A percentile compares a stretch with the other conserved stretches of the same genome.
Conservation (phyloP, 768 basidiomycete species). For the Panaeolus papilionaceus region DNA sequence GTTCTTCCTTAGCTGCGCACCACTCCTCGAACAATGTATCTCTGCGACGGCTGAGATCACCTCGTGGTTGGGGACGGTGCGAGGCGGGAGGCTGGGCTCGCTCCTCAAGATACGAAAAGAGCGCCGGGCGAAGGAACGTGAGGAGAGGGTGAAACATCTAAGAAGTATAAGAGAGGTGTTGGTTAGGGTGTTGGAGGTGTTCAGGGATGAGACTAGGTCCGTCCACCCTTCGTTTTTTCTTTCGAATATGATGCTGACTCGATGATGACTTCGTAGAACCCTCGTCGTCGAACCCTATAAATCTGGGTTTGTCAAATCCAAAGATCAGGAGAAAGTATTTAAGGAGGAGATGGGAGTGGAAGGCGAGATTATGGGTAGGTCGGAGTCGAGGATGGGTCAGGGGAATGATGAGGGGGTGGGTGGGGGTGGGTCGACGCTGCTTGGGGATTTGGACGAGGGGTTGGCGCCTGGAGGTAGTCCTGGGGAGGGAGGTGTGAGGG, state of each 20-base stretch:
- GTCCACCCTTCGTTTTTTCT: slow-evolving; percentile 16
- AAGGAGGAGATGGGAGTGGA: background rate
- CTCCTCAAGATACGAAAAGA: slow-evolving; percentile 39
- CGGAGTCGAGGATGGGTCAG: background rate
- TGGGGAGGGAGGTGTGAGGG: no score
- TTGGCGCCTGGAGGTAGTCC: no score
- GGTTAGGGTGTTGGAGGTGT: slow-evolving; percentile 44
- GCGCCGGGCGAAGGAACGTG: slow-evolving; percentile 35
- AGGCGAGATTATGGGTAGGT: background rate
- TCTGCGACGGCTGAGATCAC: slow-evolving; percentile 46
- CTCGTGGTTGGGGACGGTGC: slow-evolving; percentile 56
- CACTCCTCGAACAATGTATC: slow-evolving; percentile 52
- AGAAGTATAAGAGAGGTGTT: slow-evolving; percentile 45
- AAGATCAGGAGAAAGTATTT: background rate
- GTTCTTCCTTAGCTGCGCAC: no score
- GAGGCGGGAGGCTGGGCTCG: slow-evolving; percentile 42
- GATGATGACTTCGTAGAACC: slow-evolving; percentile 35
- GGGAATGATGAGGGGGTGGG: background rate
- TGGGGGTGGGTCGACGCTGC: background rate
- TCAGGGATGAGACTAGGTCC: slow-evolving; percentile 59
- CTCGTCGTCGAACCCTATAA: slow-evolving; percentile 68
- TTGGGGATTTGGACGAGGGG: background rate
- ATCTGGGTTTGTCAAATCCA: slow-evolving; percentile 40
- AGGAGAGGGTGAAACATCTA: slow-evolving; percentile 41
- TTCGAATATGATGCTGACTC: slow-evolving; percentile 6